phyloP scores from a whole-genome alignment of 2,329 filamentous ascomycete genomes.

The Talaromyces sp. region DNA sequence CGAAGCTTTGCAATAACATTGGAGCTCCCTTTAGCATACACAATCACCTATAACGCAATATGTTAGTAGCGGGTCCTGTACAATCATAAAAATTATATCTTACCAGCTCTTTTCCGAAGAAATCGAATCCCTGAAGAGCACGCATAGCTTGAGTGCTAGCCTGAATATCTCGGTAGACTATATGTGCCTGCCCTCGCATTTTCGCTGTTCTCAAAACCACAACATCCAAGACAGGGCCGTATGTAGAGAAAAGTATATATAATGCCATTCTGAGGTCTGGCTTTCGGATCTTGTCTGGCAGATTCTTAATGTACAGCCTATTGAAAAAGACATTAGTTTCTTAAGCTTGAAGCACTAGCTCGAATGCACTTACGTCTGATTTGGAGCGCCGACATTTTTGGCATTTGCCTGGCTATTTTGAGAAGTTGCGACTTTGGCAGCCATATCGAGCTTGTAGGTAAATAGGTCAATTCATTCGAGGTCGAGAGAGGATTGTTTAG shows the following conservation, averaged over 20 bases:
- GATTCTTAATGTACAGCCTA: slow-evolving; percentile 83
- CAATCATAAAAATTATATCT: slow-evolving; percentile 30
- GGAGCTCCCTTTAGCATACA: slow-evolving; percentile 86
- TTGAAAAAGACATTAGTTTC: slow-evolving; percentile 8
- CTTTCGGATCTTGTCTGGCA: slow-evolving; percentile 87
- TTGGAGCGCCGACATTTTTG: slow-evolving; percentile 56
- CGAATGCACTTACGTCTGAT: slow-evolving; percentile 61
- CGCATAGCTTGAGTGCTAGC: slow-evolving; percentile 93
- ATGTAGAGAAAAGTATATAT: slow-evolving; percentile 91
- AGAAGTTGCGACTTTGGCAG: slow-evolving; percentile 38
- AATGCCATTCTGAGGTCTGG: slow-evolving; percentile 77
- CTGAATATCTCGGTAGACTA: slow-evolving; percentile 84
- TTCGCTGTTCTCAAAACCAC: slow-evolving; percentile 81
- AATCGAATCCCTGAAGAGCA: slow-evolving; percentile 75
- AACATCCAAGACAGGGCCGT: slow-evolving; percentile 86
- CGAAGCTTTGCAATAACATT: slow-evolving; percentile 86
- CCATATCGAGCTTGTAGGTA: slow-evolving; percentile 24
- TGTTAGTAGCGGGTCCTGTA: slow-evolving; percentile 11
- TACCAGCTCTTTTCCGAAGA: slow-evolving; percentile 82
- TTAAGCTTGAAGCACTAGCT: background rate
- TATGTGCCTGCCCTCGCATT: slow-evolving; percentile 94
- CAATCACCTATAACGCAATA: slow-evolving; percentile 62
- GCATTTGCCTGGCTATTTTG: slow-evolving; percentile 34
- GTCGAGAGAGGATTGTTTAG: background rate
- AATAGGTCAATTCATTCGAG: background rate